Evolutionary conservation across 495 filamentous ascomycete genomes (phyloP), one percentile per base, ranked within the genome.

Genomic region (Xylaria castorea): DNA sequence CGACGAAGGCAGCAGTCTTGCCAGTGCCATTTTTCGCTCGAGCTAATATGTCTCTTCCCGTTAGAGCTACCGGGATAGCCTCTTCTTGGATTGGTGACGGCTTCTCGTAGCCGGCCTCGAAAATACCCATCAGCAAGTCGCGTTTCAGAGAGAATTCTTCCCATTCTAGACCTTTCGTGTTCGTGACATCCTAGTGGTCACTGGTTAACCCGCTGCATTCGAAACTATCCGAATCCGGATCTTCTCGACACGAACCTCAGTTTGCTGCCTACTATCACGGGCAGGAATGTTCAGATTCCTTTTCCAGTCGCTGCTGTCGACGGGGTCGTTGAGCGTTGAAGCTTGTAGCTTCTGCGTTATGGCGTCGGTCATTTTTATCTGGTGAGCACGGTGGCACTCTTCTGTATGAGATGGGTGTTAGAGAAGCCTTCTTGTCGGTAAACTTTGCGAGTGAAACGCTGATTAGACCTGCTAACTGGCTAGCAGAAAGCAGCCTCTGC

Each of bases 71-170:
- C 27, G 96, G 96, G 79, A 99, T 98, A 50, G 95, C 92, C 83
- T 97, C 96, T 91, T 99, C 96, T 89, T 99, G 96, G 74, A 99
- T 98, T 20, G 96, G 96, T 60, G 96, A 99, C 2, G 96, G 96
- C 82, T 97, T 98, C 79, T 99, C 96, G 82, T 97, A 99, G 64
- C 96, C 96, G 75, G 96, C 96, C 83, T 98, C 97, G 81, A 98
- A 98, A 68, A 99, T 98, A 42, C 96, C 96, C 94, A 98, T 98
- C 84, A 99, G 88, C 38, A 99, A 86, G 75, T 97, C 93, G 68
- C 96, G 90, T 82, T 96, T 97, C 78, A 98, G 91, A 71, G 91
- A 92, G 76, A 99, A 97, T 71, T 99, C 95, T 79, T 98, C 96
- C 75, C 97, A 99, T 71, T 98, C 96, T 71, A 98, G 87, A 66